These are phyloP conservation scores for Nymphaea colorata DNA, from an alignment of 164 flowering plant genomes.

Conservation along the genomic window DNA sequence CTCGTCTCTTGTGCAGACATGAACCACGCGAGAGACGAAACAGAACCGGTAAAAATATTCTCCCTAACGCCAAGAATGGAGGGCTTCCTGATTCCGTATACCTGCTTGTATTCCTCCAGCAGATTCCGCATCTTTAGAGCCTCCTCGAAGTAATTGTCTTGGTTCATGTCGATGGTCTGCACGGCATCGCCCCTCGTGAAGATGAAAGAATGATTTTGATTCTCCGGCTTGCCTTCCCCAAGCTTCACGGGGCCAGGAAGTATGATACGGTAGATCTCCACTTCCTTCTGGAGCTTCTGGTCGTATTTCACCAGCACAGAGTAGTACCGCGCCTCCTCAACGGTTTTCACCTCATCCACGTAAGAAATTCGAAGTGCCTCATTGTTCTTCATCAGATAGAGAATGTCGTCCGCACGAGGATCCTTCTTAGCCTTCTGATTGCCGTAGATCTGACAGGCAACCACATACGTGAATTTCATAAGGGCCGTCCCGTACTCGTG, in stretches of 20 bases:
- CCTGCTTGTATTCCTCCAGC: slow-evolving; percentile 55
- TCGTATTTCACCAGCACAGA: slow-evolving; percentile 93
- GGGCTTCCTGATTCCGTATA: slow-evolving; percentile 75
- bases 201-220: slow-evolving; percentile 94
- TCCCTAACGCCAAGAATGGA: slow-evolving; percentile 94
- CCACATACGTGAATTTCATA: slow-evolving; percentile 88
- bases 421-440: slow-evolving; percentile 60
- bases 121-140: slow-evolving; percentile 92
- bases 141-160: slow-evolving; percentile 92
- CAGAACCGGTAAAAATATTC: slow-evolving; percentile 85
- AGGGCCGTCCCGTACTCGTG: slow-evolving; percentile 61
- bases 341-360: slow-evolving; percentile 62
- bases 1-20: slow-evolving; percentile 98
- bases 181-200: slow-evolving; percentile 94
- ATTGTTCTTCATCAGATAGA: slow-evolving; percentile 64
- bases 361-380: slow-evolving; percentile 95
- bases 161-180: slow-evolving; percentile 98
- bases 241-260: slow-evolving; percentile 87
- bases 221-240: slow-evolving; percentile 97
- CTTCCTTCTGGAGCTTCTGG: slow-evolving; percentile 59
- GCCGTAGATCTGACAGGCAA: slow-evolving; percentile 86
- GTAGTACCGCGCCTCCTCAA: slow-evolving; percentile 53
- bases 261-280: slow-evolving; percentile 71
- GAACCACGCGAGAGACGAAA: slow-evolving; percentile 95
- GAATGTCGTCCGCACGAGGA: slow-evolving; percentile 67